phyloP scores from a whole-genome alignment of 2,329 filamentous ascomycete genomes.

The Fusarium euwallaceae region DNA sequence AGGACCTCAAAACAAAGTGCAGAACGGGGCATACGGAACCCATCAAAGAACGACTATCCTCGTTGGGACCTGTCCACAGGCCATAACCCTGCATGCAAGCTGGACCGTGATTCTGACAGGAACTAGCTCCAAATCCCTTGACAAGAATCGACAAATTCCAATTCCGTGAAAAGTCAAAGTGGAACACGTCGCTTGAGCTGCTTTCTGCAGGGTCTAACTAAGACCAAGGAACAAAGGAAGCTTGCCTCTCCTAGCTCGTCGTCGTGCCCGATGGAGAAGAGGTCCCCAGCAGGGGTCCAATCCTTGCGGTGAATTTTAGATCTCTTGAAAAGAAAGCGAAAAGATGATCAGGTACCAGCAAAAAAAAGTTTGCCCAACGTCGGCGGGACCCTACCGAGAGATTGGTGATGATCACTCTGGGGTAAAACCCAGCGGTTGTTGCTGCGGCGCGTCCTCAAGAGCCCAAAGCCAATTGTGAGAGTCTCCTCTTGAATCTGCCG shows the following conservation, averaged over 20 bases:
- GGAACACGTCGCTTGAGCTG: constrained; percentile 20
- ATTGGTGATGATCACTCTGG: constrained; percentile 42
- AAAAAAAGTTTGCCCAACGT: constrained; percentile 35
- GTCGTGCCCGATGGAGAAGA: background rate
- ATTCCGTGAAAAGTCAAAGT: constrained; percentile 9
- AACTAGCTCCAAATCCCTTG: constrained; percentile 9
- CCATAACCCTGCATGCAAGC: background rate
- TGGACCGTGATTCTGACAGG: constrained; percentile 19
- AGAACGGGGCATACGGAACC: background rate
- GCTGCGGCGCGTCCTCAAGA: constrained; percentile 17
- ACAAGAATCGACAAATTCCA: background rate
- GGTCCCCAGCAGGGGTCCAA: constrained; percentile 7
- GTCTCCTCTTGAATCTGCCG: background rate
- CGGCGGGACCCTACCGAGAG: constrained; percentile 39
- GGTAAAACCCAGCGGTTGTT: constrained; percentile 20
- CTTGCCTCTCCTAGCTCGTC: background rate
- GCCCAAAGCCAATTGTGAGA: background rate
- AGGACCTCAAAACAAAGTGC: background rate
- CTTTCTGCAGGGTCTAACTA: constrained; percentile 28
- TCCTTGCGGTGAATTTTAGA: constrained; percentile 23
- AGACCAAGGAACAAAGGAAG: constrained; percentile 27
- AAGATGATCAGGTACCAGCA: constrained; percentile 30
- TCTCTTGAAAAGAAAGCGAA: constrained; percentile 5
- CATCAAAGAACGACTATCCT: constrained; percentile 13
- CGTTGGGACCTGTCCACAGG: background rate